Percentiles rank a stretch among this genome's conserved stretches.
Conservation (phyloP, 2,329 filamentous ascomycete species). For the Phialophora chinensis region DNA sequence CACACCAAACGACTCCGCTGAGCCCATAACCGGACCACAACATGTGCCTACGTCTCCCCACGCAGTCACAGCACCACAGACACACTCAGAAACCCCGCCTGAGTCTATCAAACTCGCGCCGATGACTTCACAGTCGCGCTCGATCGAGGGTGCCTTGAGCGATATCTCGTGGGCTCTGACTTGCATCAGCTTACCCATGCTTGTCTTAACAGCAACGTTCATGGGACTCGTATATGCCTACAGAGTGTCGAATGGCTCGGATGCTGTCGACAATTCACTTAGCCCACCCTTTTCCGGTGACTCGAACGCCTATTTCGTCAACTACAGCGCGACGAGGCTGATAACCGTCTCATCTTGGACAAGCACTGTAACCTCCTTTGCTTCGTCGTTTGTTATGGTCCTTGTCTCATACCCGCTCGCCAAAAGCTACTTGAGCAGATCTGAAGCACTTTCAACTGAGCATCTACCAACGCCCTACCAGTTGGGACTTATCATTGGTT, state of each 20-base stretch:
- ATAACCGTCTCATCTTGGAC: constrained; percentile 10
- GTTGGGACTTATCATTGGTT: background rate
- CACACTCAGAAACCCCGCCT: background rate
- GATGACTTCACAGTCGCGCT: background rate
- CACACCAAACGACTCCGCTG: background rate
- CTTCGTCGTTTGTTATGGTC: constrained; percentile 7
- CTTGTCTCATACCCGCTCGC: constrained; percentile 4
- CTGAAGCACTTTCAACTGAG: background rate
- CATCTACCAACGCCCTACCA: background rate
- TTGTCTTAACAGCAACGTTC: constrained; percentile 1
- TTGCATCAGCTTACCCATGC: constrained; percentile 9
- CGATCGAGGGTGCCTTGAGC: background rate
- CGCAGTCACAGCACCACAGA: background rate
- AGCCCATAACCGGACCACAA: background rate
- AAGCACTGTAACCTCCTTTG: constrained; percentile 10
- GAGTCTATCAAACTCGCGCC: background rate
- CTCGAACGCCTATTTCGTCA: constrained; percentile 4
- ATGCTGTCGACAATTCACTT: background rate
- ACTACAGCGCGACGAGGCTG: constrained; percentile 10
- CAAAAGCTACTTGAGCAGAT: constrained; percentile 3
- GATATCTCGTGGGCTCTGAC: constrained; percentile 7
- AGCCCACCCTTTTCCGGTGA: background rate
- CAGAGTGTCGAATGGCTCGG: background rate
- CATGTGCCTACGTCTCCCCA: background rate
- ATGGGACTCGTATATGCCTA: constrained; percentile 4